These are phyloP conservation scores for Decorospora gaudefroyi DNA, from an alignment of 2,329 filamentous ascomycete genomes.

Conservation along the genomic window DNA sequence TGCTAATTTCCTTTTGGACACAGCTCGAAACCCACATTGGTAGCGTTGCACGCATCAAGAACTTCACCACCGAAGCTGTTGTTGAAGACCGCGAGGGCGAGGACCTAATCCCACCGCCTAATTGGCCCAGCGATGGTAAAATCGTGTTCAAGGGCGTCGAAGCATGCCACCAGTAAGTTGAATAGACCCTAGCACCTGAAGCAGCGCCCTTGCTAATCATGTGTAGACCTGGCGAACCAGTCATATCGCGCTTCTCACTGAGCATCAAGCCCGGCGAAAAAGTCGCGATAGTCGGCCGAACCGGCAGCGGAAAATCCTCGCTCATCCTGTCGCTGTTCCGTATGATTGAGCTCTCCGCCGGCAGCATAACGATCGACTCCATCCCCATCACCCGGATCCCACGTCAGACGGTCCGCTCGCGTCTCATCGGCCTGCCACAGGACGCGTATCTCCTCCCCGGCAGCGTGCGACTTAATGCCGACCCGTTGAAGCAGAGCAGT, in stretches of 20 bases:
- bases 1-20: conserved; percentile 60
- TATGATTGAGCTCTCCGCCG: conserved; percentile 53
- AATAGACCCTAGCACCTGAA: neutral
- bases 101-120: conserved; percentile 44
- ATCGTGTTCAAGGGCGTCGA: conserved; percentile 53
- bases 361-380: conserved; percentile 54
- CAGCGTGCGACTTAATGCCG: conserved; percentile 56
- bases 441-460: conserved; percentile 58
- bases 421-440: conserved; percentile 56
- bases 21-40: conserved; percentile 63
- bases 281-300: conserved; percentile 59
- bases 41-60: conserved; percentile 60
- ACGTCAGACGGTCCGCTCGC: conserved; percentile 52
- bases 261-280: conserved; percentile 55
- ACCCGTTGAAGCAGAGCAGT: conserved; percentile 48
- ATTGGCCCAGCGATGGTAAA: conserved; percentile 52
- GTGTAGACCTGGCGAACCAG: conserved; percentile 35
- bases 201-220: too few relatives aligned
- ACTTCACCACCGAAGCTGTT: conserved; percentile 54
- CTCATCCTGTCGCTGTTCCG: conserved; percentile 56
- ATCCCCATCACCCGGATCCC: conserved; percentile 54
- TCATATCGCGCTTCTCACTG: conserved; percentile 55
- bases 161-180: conserved; percentile 50
- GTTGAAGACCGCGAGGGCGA: conserved; percentile 60
- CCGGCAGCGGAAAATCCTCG: conserved; percentile 59